Conservation (phyloP, 805 yeast genomes). For the Candida michaelii region DNA sequence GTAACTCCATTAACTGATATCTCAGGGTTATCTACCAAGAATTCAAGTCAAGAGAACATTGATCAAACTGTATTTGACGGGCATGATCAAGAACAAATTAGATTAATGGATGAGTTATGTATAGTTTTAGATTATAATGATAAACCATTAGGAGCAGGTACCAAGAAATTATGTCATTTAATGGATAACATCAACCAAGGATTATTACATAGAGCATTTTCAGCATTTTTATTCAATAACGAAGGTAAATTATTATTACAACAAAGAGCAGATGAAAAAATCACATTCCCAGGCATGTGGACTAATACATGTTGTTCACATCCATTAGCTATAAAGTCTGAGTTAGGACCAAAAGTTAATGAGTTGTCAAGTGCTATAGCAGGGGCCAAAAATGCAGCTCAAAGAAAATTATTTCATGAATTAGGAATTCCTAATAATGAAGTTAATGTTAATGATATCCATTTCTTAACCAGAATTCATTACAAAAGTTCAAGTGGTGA, state of each 20-base stretch:
- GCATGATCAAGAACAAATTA: slow-evolving; percentile 91
- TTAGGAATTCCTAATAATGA: slow-evolving; percentile 72
- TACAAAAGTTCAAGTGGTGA: slow-evolving; percentile 81
- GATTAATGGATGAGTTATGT: slow-evolving; percentile 94
- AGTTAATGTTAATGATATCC: slow-evolving; percentile 65
- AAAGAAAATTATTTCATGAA: slow-evolving; percentile 89
- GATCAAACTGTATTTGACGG: slow-evolving; percentile 62
- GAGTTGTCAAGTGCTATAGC: slow-evolving; percentile 57
- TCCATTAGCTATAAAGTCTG: slow-evolving; percentile 82
- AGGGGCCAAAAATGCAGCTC: slow-evolving; percentile 88
- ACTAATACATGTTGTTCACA: slow-evolving; percentile 99
- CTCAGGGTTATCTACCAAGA: slow-evolving; percentile 54
- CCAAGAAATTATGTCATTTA: slow-evolving; percentile 85
- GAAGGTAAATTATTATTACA: slow-evolving; percentile 78
- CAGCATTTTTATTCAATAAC: slow-evolving; percentile 87
- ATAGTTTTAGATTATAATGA: slow-evolving; percentile 90
- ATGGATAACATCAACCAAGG: slow-evolving; percentile 87
- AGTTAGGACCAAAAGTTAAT: slow-evolving; percentile 56
- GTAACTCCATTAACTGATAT: slow-evolving; percentile 62
- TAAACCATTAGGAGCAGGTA: slow-evolving; percentile 86
- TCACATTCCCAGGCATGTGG: slow-evolving; percentile 97
- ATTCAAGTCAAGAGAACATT: slow-evolving; percentile 31
- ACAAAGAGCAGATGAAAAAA: slow-evolving; percentile 94
- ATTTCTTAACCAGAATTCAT: slow-evolving; percentile 90
- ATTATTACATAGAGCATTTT: slow-evolving; percentile 90